phyloP scores from a whole-genome alignment of 441 rosid species.

The Populus hybrid region DNA sequence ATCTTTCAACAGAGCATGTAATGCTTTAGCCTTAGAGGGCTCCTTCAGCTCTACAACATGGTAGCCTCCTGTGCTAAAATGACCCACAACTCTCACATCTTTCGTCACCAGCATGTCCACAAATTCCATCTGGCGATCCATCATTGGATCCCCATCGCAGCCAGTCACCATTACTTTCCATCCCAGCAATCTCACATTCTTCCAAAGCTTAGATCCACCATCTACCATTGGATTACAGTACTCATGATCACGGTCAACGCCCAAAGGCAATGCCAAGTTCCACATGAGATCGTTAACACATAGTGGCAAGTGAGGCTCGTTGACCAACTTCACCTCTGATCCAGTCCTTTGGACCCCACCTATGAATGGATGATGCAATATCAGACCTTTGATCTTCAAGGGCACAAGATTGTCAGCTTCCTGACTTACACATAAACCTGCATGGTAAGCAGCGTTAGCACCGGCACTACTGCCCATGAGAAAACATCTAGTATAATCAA shows the following conservation, averaged over 20 bases:
- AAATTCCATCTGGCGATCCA: constrained; percentile 42
- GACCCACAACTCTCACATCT: constrained; percentile 28
- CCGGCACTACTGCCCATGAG: constrained; percentile 59
- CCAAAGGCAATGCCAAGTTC: constrained; percentile 39
- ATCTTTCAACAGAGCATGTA: too few species aligned
- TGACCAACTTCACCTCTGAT: constrained; percentile 34
- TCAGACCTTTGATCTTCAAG: constrained; percentile 48
- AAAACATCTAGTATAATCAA: constrained; percentile 31
- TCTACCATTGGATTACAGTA: constrained; percentile 46
- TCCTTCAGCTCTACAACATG: too few species aligned
- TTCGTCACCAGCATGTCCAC: constrained; percentile 29
- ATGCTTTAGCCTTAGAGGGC: too few species aligned
- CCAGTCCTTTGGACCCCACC: constrained; percentile 38
- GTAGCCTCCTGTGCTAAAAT: neutral
- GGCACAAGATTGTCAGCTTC: constrained; percentile 19
- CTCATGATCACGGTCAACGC: constrained; percentile 51
- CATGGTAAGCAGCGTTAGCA: constrained; percentile 43
- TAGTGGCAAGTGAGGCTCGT: constrained; percentile 25
- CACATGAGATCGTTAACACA: constrained; percentile 34
- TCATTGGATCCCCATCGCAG: constrained; percentile 35
- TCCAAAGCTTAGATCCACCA: constrained; percentile 22
- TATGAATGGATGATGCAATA: constrained; percentile 51
- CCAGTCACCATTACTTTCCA: constrained; percentile 41
- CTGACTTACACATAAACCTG: constrained; percentile 20
- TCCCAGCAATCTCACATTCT: constrained; percentile 21